These are phyloP conservation scores for Saccharum spontaneum DNA, from an alignment of 176 grass and related monocot genomes.

Conservation along the genomic window DNA sequence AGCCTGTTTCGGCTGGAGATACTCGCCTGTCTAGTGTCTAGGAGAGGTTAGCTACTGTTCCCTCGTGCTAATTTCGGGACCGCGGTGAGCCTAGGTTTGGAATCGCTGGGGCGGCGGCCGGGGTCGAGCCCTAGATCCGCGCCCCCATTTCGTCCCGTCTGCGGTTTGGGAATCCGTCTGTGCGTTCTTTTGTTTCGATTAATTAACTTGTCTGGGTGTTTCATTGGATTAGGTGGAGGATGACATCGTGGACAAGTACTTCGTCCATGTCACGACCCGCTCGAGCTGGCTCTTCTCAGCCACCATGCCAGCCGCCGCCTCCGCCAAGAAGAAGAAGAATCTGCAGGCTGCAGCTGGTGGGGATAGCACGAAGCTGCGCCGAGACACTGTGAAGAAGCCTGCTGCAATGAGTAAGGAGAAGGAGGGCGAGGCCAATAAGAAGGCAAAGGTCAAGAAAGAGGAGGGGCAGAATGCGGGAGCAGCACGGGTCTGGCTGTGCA, in stretches of 20 bases:
- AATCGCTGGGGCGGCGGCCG: conserved; percentile 18
- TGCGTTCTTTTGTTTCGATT: not conserved
- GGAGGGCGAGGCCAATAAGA: not conserved
- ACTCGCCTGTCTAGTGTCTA: not conserved
- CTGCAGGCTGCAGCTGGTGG: not conserved
- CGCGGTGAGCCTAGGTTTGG: not conserved
- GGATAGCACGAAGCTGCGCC: not conserved
- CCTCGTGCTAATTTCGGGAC: conserved; percentile 32
- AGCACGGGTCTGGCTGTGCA: conserved; percentile 1
- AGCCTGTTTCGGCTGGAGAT: too few relatives aligned
- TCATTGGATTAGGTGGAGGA: conserved; percentile 30
- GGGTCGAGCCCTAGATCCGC: conserved; percentile 46
- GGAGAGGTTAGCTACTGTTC: conserved; percentile 20
- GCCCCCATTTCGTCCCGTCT: not conserved
- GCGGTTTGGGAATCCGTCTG: not conserved
- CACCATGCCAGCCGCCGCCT: not conserved
- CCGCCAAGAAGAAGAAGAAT: not conserved
- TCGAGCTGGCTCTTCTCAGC: conserved; percentile 31
- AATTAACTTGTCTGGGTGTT: not conserved
- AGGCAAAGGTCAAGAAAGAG: conserved; percentile 27
- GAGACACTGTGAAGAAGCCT: not conserved
- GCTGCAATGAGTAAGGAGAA: not conserved
- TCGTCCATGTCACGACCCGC: not conserved
- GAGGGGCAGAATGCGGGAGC: not conserved
- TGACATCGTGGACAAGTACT: conserved; percentile 23